These are phyloP conservation scores for Paracamarosporium sp. DNA, from an alignment of 2,329 filamentous ascomycete genomes.

Conservation along the genomic window DNA sequence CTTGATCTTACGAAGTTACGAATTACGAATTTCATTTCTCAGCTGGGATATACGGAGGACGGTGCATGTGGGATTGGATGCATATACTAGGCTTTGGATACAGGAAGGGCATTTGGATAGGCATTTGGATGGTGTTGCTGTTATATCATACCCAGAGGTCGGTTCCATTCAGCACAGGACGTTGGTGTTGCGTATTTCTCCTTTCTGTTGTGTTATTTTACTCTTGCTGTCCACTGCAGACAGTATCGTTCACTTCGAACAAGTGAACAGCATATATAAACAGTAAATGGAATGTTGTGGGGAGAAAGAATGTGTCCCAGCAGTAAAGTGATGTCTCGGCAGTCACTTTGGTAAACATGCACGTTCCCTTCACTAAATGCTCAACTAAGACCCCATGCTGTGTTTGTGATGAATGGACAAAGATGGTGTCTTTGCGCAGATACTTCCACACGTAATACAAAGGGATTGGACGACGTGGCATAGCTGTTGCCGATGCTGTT, in stretches of 20 bases:
- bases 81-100: not conserved
- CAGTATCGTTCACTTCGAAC: not conserved
- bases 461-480: no score
- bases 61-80: not conserved
- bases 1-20: constrained; percentile 5
- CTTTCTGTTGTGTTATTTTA: not conserved
- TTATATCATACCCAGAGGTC: not conserved
- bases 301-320: not conserved
- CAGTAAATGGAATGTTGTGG: not conserved
- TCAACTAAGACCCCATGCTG: no score
- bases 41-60: not conserved
- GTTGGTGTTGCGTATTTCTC: not conserved
- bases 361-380: no score
- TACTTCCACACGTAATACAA: no score
- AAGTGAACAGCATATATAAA: not conserved
- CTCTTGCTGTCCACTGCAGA: not conserved
- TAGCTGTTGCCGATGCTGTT: not conserved
- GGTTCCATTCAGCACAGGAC: not conserved
- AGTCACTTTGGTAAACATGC: no score
- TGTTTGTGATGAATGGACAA: no score
- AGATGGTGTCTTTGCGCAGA: no score
- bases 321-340: no score
- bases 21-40: constrained; percentile 4
- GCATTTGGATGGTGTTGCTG: not conserved
- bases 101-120: not conserved